phyloP scores from a whole-genome alignment of 805 yeast species.

The Wickerhamomyces ciferrii region DNA sequence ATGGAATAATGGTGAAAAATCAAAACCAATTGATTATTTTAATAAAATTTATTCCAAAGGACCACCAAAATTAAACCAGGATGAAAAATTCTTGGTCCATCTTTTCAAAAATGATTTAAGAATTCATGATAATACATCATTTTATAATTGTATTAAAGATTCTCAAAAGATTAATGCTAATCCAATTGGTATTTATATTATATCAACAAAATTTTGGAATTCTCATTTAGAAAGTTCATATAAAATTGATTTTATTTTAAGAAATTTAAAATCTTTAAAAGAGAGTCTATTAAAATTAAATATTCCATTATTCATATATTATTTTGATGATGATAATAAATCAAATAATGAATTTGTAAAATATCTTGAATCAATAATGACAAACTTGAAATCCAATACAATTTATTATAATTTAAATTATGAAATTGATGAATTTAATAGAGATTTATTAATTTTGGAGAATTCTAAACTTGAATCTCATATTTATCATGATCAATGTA shows the following conservation, averaged over 20 bases:
- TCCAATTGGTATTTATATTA: conserved; percentile 35
- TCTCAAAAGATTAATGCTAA: conserved; percentile 26
- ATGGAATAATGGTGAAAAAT: conserved; percentile 13
- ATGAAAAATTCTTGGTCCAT: conserved; percentile 28
- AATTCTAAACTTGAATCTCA: conserved; percentile 9
- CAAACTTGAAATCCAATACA: conserved; percentile 8
- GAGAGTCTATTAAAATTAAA: conserved; percentile 25
- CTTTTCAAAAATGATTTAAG: conserved; percentile 45
- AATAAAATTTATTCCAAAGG: conserved; percentile 3
- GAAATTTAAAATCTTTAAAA: conserved; percentile 27
- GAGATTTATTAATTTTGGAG: conserved; percentile 24
- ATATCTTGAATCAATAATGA: conserved; percentile 18
- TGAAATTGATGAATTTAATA: conserved; percentile 28
- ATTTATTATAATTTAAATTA: conserved; percentile 28
- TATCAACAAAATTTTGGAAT: conserved; percentile 33
- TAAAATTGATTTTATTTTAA: conserved; percentile 33
- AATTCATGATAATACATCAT: conserved; percentile 36
- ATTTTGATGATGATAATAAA: conserved; percentile 13
- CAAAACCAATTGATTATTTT: conserved; percentile 13
- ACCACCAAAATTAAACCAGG: neutral
- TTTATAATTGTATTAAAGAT: conserved; percentile 29
- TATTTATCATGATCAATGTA: conserved; percentile 35
- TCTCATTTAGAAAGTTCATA: conserved; percentile 39
- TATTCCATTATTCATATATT: conserved; percentile 29
- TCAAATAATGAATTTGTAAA: conserved; percentile 7